phyloP scores from a whole-genome alignment of 345 rosid genomes.

The Boechera divaricarpa region DNA sequence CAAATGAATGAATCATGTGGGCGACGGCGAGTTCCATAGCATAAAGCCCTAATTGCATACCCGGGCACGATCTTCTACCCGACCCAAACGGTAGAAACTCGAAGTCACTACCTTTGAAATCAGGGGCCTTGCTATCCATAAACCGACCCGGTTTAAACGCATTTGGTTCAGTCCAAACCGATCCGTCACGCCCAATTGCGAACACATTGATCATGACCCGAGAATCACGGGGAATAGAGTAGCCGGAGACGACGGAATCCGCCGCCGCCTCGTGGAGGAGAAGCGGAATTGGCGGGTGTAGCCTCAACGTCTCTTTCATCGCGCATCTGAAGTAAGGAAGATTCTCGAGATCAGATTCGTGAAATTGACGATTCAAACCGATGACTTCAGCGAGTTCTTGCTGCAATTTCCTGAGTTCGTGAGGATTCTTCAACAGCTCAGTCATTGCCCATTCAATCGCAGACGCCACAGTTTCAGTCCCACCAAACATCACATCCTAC shows the following conservation, averaged over 20 bases:
- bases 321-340: constrained; percentile 62
- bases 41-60: constrained; percentile 80
- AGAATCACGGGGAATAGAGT: constrained; percentile 57
- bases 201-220: constrained; percentile 71
- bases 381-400: constrained; percentile 64
- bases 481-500: constrained; percentile 64
- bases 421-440: constrained; percentile 66
- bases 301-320: constrained; percentile 69
- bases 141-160: constrained; percentile 64
- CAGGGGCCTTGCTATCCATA: constrained; percentile 53
- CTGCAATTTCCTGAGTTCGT: constrained; percentile 58
- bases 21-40: constrained; percentile 68
- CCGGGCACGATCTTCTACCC: constrained; percentile 85
- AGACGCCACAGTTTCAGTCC: constrained; percentile 83
- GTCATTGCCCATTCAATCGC: constrained; percentile 83
- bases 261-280: constrained; percentile 71
- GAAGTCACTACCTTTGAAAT: constrained; percentile 63
- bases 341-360: constrained; percentile 66
- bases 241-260: constrained; percentile 62
- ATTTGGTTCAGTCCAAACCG: constrained; percentile 68
- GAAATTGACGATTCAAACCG: constrained; percentile 56
- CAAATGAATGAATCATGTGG: constrained; percentile 71
- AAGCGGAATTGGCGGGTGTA: constrained; percentile 87
- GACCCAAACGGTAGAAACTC: constrained; percentile 82
- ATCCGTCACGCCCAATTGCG: constrained; percentile 63